phyloP scores from a whole-genome alignment of 345 rosid genomes.

The Ceriops tagal region DNA sequence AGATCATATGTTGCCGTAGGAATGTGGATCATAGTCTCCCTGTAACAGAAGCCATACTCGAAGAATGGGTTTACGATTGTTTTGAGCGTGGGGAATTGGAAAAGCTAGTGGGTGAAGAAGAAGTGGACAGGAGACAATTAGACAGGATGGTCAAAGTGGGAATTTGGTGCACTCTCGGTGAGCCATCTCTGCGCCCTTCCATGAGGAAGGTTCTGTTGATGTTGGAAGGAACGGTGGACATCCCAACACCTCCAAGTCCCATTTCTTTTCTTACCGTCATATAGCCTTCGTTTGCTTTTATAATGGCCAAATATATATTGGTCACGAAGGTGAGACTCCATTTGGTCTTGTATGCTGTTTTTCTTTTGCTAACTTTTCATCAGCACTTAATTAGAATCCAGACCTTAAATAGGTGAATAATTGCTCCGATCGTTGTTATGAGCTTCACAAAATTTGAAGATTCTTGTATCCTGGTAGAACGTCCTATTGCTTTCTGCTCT shows the following conservation, averaged over 20 bases:
- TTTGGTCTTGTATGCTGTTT: too few species aligned
- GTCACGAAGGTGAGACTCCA: too few species aligned
- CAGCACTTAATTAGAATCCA: too few species aligned
- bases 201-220: constrained; percentile 29
- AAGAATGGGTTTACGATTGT: constrained; percentile 22
- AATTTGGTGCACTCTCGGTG: constrained; percentile 23
- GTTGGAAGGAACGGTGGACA: constrained; percentile 28
- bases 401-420: too few species aligned
- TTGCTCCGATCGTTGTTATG: too few species aligned
- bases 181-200: constrained; percentile 18
- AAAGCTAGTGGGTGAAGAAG: constrained; percentile 15
- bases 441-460: too few species aligned
- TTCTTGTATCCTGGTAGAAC: too few species aligned
- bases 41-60: constrained; percentile 17
- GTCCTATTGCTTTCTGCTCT: too few species aligned
- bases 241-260: constrained; percentile 15
- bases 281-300: background rate
- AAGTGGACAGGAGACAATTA: constrained; percentile 14
- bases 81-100: constrained; percentile 7
- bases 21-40: constrained; percentile 6
- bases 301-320: background rate
- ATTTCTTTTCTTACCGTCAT: constrained; percentile 15
- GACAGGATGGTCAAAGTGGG: constrained; percentile 20
- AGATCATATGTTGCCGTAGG: constrained; percentile 21
- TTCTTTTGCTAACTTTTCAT: too few species aligned